Base-by-base conservation (phyloP, 495 filamentous ascomycete species). In the Massariosphaeria phaeospora region DNA sequence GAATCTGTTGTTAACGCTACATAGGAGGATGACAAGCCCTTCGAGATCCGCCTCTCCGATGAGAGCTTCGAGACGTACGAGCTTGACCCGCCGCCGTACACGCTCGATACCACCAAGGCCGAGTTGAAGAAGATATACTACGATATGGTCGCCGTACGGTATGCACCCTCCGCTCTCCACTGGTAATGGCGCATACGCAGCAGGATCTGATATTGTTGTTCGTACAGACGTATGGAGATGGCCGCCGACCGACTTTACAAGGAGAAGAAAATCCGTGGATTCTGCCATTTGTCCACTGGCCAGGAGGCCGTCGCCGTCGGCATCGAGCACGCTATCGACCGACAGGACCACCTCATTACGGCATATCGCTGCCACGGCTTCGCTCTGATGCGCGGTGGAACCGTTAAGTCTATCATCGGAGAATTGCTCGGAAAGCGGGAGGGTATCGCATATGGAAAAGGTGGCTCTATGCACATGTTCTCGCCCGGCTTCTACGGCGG, bases 381-480 rank as follows among this genome's bases (percentile, higher is more conserved):
- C 69, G 94, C 93, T 59, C 72, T 95, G 68, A 96, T 98, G 91
- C 88, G 94, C 59, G 93, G 93, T 53, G 94, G 81, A 65, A 85
- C 85, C 50, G 83, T 97, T 65, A 85, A 88, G 70, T 86, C 84
- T 51, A 95, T 98, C 72, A 95, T 98, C 67, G 93, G 91, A 64
- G 93, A 98, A 76, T 80, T 98, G 48, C 82, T 98, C 25, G 93
- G 93, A 61, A 85, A 93, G 61, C 82, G 93, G 66, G 89, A 91
- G 66, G 93, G 93, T 73, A 97, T 98, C 69, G 88, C 93, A 50
- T 91, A 95, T 77, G 93, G 93, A 67, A 98, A 98, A 80, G 93
- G 93, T 66, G 93, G 93, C 60, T 95, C 88, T 51, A 98, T 98
- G 93, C 93, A 98, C 79, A 98, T 98, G 93, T 98, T 98, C 79